Conservation (phyloP, 768 basidiomycete genomes). For the Lentinula boryana region DNA sequence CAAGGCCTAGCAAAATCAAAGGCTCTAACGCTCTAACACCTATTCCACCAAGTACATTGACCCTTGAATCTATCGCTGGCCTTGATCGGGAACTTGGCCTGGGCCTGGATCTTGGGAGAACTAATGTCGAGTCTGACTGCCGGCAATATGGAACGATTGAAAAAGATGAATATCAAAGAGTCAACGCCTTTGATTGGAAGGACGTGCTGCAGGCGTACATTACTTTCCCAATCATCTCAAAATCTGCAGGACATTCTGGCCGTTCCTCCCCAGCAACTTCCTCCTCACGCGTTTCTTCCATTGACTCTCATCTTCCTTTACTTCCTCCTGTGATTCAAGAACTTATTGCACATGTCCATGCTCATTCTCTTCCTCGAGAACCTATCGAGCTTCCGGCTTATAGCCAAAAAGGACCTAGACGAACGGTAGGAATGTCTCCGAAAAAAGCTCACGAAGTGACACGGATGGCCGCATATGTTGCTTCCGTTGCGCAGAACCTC, state of each 20-base stretch:
- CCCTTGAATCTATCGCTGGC: neutral
- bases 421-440: conserved; percentile 54
- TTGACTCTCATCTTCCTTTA: neutral
- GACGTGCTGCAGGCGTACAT: neutral
- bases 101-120: neutral
- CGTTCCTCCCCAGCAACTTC: too few species aligned
- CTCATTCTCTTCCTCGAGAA: neutral
- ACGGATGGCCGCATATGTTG: conserved; percentile 54
- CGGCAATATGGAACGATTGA: neutral
- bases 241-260: too few species aligned
- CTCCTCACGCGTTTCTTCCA: neutral
- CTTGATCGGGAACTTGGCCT: neutral
- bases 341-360: conserved; percentile 7
- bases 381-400: neutral
- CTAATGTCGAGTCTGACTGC: neutral
- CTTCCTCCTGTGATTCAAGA: neutral
- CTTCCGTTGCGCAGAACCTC: conserved; percentile 25
- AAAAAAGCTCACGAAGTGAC: conserved; percentile 72
- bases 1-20: too few species aligned
- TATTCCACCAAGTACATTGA: too few species aligned
- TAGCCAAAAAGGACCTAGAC: neutral
- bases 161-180: neutral
- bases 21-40: too few species aligned
- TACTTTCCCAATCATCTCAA: neutral
- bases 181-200: neutral